Base-by-base conservation (phyloP, 768 basidiomycete genomes). In the Daedaleopsis nitida region DNA sequence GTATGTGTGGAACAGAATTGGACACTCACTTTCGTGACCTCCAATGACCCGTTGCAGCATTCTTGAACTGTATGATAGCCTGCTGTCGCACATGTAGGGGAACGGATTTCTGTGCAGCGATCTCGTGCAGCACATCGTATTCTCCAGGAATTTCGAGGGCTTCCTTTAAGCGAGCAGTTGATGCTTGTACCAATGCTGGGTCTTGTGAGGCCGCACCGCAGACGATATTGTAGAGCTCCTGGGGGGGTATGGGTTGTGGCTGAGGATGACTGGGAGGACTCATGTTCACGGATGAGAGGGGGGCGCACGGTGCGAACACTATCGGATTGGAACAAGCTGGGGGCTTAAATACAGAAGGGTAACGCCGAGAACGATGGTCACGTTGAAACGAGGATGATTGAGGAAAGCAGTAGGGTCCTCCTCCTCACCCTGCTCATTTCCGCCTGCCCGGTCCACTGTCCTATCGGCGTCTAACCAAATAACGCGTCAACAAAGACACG, bases 41-140 rank as follows among this genome's bases (percentile, higher is more conserved):
- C 94, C 94, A 96, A 68, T 91, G 87, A 52, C 75, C 75, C 4
- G 87, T 72, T 2, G 86, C 87, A 1, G 82, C 80, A 67, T 95
- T 96, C 76, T 96, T 96, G 77, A 95, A 90, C 69, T 94, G 92
- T 57, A 96, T 89, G 64, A 93, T 91, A 24, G 89, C 86, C 71
- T 91, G 90, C 66, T 90, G 83, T 44, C 94, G 85, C 52, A 94
- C 82, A 16, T 76, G 76, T 39, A 89, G 72, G 14, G 90, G 87
- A n/a, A 87, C 72, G 1, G 79, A 73, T 63, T 74, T 76, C 65
- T 85, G 81, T 32, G 84, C 78, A 23, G 91, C 89, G 72, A 94
- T 91, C 65, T 87, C 83, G 65, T 90, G 85, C 51, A 94, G 77
- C 19, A 82, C 81, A 68, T 90, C 85, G 66, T 83, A 89, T 0